A percentile compares a stretch with the other conserved stretches of the same genome.
These are phyloP conservation scores for Penicillium oxalicum DNA, from an alignment of 2,329 filamentous ascomycete genomes.

Conservation along the genomic window DNA sequence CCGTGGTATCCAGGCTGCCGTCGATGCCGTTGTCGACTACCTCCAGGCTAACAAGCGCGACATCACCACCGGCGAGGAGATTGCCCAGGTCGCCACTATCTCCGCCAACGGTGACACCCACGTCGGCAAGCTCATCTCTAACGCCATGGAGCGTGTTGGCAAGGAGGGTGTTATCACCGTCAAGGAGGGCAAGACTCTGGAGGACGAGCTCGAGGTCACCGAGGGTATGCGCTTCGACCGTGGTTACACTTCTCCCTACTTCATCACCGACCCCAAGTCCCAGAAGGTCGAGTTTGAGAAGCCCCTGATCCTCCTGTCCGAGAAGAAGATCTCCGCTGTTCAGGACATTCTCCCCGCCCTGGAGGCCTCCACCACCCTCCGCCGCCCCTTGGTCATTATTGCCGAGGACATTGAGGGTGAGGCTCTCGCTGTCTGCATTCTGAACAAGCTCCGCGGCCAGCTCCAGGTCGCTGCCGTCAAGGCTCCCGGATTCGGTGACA, in stretches of 20 bases:
- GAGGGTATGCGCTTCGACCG: constrained; percentile 99
- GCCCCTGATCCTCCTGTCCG: constrained; percentile 93
- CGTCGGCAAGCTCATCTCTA: constrained; percentile 92
- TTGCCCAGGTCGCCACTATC: constrained; percentile 97
- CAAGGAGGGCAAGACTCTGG: constrained; percentile 98
- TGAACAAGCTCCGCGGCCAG: constrained; percentile 99
- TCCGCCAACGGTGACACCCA: constrained; percentile 94
- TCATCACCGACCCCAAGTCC: constrained; percentile 98
- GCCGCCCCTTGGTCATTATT: constrained; percentile 94
- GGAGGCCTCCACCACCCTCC: constrained; percentile 91
- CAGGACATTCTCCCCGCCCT: constrained; percentile 98
- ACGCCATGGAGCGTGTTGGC: constrained; percentile 99
- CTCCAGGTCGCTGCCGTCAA: constrained; percentile 98
- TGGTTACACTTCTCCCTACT: constrained; percentile 97
- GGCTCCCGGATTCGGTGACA: constrained; percentile 98
- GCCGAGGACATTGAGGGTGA: constrained; percentile 99
- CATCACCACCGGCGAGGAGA: constrained; percentile 94
- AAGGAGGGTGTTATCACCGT: constrained; percentile 99
- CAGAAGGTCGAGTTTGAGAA: constrained; percentile 99
- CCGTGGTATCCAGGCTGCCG: constrained; percentile 92
- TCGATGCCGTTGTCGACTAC: constrained; percentile 90
- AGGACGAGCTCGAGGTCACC: constrained; percentile 96
- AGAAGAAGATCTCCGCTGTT: constrained; percentile 99
- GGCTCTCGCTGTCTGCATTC: constrained; percentile 95
- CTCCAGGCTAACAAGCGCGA: constrained; percentile 94